A percentile compares a stretch with the other conserved stretches of the same genome.
Evolutionary conservation across 148 eudicot species (phyloP).

Genomic region (Selenicereus undatus): DNA sequence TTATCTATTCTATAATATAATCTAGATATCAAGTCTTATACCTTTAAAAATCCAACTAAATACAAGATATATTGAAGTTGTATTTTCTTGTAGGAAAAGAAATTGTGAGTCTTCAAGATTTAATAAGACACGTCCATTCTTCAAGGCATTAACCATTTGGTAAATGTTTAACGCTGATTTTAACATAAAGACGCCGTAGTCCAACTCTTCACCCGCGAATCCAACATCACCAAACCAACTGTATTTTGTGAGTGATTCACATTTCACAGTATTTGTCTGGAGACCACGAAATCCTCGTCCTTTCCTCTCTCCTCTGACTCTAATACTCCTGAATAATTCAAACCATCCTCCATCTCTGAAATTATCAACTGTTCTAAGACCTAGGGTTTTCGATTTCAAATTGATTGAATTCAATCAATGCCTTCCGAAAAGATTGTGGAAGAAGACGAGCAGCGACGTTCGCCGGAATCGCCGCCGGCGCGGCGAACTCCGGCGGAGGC

Average conservation of each 20-base stretch:
- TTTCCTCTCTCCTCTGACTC: constrained; percentile 26
- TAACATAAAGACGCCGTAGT: background rate
- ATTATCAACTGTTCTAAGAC: background rate
- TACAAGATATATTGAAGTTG: too few species aligned
- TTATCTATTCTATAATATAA: too few species aligned
- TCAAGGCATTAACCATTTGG: background rate
- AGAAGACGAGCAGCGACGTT: constrained; percentile 18
- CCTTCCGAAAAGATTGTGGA: constrained; percentile 9
- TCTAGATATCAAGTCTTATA: too few species aligned
- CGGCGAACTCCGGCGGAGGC: background rate
- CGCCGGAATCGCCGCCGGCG: background rate
- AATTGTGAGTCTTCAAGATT: too few species aligned
- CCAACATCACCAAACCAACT: background rate
- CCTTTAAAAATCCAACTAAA: too few species aligned
- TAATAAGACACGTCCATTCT: background rate
- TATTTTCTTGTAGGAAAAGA: too few species aligned
- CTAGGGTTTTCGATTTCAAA: constrained; percentile 12
- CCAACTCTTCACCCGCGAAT: constrained; percentile 17
- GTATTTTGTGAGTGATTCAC: background rate
- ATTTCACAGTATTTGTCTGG: constrained; percentile 11
- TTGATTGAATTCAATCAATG: background rate
- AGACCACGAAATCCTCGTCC: constrained; percentile 21
- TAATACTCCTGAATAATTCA: background rate
- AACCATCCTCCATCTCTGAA: background rate
- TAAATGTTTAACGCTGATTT: background rate